Evolutionary conservation across 2,329 filamentous ascomycete species (phyloP), one percentile per base, ranked within the genome.

Genomic region (Sarocladium strictum): DNA sequence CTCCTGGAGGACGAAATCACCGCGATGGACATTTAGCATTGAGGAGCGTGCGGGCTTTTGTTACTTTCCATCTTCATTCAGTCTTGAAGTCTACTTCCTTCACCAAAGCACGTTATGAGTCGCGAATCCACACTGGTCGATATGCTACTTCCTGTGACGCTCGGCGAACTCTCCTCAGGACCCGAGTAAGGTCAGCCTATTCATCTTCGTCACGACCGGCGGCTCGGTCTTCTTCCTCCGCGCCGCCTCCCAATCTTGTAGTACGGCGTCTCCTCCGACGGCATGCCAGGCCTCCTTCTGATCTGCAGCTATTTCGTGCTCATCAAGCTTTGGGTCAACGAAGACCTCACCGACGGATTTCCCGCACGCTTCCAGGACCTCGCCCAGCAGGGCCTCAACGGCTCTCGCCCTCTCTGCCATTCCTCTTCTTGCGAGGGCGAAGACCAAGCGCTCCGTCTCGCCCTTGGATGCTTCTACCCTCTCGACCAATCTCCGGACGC

Each of bases 381-480:
- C 90, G 4, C 72, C 77, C 72, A 93, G 83, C 24, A 89, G 79
- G 9, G 74, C 78, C 69, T 94, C 87, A 2, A 96, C 81, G 6
- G 90, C 87, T 14, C 84, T 77, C 3, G 91, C 94, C 51, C 91
- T 80, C 74, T 97, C 94, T 43, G 89, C 79, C 94, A 97, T 97
- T 19, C 82, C 83, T 32, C 94, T 76, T 55, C 91, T 80, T 58
- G 91, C 76, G 56, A 97, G 74, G 0, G 87, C 91, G 59, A 88
- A 84, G 0, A 96, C 80, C 7, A 97, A 76, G 15, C 85, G 73
- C 64, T 84, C 80, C 0, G 90, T 82, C 67, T 99, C 94, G 1
- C 81, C 78, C 52, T 84, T 80, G 2, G 86, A 79, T 21, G 76
- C 77, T 67, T 92, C 90, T 21, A 96, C 83, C 33, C 92, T 80